Evolutionary conservation across 192 early-diverging fungal species (phyloP).

Genomic region (Coemansia sp.): DNA sequence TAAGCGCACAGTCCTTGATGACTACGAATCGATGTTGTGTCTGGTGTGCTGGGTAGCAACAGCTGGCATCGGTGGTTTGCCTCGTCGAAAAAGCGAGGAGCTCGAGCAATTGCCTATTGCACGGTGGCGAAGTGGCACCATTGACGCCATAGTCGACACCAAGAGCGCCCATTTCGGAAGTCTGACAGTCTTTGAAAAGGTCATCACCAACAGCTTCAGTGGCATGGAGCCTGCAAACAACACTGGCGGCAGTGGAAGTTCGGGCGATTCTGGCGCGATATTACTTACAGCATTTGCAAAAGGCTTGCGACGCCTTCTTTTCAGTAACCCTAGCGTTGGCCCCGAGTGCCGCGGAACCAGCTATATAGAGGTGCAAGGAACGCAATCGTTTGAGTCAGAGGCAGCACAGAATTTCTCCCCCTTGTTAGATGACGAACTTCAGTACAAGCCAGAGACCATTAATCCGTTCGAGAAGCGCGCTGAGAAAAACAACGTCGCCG

Average conservation of each 20-base stretch:
- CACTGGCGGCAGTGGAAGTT: too few species aligned
- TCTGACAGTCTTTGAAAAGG: not conserved
- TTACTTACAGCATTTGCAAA: too few species aligned
- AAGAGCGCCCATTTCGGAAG: not conserved
- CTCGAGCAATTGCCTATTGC: not conserved
- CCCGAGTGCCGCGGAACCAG: not conserved
- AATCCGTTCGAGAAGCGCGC: too few species aligned
- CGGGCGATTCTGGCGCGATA: too few species aligned
- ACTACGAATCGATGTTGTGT: conserved; percentile 10
- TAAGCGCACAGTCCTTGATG: not conserved
- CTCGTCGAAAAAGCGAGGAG: not conserved
- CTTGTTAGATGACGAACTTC: not conserved
- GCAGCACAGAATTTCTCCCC: not conserved
- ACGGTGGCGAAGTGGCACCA: not conserved
- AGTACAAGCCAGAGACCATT: too few species aligned
- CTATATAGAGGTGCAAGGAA: not conserved
- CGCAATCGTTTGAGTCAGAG: not conserved
- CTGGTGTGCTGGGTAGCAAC: not conserved
- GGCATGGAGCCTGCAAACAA: too few species aligned
- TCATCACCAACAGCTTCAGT: not conserved
- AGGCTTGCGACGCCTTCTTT: not conserved
- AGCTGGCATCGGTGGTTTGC: not conserved
- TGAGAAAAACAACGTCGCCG: too few species aligned
- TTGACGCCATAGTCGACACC: not conserved
- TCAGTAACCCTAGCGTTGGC: not conserved